Evolutionary conservation across 1,139 yeast genomes (phyloP), one percentile per base, ranked within the genome.

Genomic region (Candida neerlandica): DNA sequence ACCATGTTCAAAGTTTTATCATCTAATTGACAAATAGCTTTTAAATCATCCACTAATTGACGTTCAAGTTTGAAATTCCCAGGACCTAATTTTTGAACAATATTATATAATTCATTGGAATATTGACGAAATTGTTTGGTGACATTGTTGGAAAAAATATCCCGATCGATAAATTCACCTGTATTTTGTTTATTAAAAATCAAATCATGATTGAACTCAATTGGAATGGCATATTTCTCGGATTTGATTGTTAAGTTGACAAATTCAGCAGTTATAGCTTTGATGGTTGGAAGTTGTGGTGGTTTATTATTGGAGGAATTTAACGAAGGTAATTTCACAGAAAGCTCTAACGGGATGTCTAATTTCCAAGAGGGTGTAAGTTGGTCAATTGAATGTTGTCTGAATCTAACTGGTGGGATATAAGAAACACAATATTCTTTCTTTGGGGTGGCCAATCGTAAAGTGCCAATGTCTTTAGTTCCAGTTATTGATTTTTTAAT

Each of bases 171-270:
- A 16, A 58, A 55, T 26, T 48, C 40, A 23, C 44, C 45, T n/a
- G 41, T 35, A n/a, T 47, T 37, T 14, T 35, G 40, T 23, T 62
- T 49, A 47, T 66, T 63, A 52, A 67, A 71, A 12, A 75, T 60
- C 61, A 73, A 64, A 41, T 69, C 73, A 53, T 73, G 78, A 53
- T 69, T 71, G 46, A 76, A 62, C 51, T 75, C 80, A 15, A 75
- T 53, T 1, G 80, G 80, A 16, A 75, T 67, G 11, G 66, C 63
- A 27, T 58, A 53, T 43, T 64, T 63, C 10, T 63, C 61, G 1
- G 78, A 69, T 40, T 66, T 58, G 12, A 74, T 54, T 1, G 78
- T 70, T 12, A 68, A 54, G 1, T 65, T 75, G 10, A 65, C 66
- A 42, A 75, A 60, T 45, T 74, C 78, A 2, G 67, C 64, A 4